Evolutionary conservation across 768 basidiomycete species (phyloP), one percentile per base, ranked within the genome.

Genomic region (Russula brevipes): DNA sequence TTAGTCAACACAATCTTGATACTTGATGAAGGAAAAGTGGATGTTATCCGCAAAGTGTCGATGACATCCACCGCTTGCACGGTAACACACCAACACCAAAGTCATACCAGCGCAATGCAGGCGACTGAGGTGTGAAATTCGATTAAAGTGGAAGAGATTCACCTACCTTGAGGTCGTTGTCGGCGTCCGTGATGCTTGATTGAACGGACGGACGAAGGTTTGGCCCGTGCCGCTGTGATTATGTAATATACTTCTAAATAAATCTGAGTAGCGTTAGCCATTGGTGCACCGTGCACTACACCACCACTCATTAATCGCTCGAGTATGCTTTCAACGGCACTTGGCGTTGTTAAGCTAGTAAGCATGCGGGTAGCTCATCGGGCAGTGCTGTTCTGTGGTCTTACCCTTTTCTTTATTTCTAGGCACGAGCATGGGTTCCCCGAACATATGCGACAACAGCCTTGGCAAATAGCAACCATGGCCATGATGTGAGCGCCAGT

Each of bases 61-160:
- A 64, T 55, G 47, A 62, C 73, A 81, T 82, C 81, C 81, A 80
- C 64, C 77, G 55, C 54, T 65, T 65, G 66, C 44, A 60, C n/a
- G 33, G 52, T 45, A 60, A 24, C 10, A 65, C 67, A 55, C 42
- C 36, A 24, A 35, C 24, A 53, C 46, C 12, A 42, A 12, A 47
- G 16, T 35, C 17, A 5, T 44, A 30, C 42, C 30, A 53, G 65
- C 46, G 45, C 54, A 24, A 47, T 36, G 14, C n/a, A 66, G 35
- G n/a, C 24, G 30, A 62, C 59, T 61, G 58, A 1, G 31, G 6
- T 24, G 16, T 41, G 62, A 52, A 47, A 45, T 46, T 2, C 12
- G 12, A 52, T 50, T 50, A 46, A 30, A 31, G 35, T 56, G 42
- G 58, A 66, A 67, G 60, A 63, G 55, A 77, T 78, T 77, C 70